A percentile compares a stretch with the other conserved stretches of the same genome.
phyloP scores from a whole-genome alignment of 129 eudicot genomes.

The Pseudognaphalium luteoalbum region DNA sequence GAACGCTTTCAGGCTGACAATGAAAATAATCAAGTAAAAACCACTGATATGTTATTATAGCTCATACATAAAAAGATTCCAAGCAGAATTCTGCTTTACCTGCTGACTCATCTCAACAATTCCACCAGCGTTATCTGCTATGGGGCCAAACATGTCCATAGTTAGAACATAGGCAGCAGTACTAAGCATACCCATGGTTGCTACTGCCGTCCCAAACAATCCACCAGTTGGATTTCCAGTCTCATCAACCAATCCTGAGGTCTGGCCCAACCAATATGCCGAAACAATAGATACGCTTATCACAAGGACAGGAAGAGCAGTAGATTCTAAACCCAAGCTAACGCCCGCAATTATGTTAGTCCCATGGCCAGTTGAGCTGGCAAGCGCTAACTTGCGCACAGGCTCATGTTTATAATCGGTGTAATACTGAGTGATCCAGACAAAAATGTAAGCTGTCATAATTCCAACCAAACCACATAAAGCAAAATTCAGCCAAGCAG shows the following conservation, averaged over 20 bases:
- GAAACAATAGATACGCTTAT: conserved; percentile 72
- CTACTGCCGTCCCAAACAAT: conserved; percentile 98
- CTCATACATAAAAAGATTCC: not conserved
- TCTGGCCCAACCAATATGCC: conserved; percentile 94
- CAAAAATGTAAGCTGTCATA: conserved; percentile 81
- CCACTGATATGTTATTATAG: not conserved
- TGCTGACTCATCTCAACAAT: conserved; percentile 99
- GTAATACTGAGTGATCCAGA: conserved; percentile 88
- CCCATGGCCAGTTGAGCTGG: conserved; percentile 97
- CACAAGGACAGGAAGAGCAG: conserved; percentile 95
- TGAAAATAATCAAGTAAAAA: conserved; percentile 13
- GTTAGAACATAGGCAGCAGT: conserved; percentile 97
- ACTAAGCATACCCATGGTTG: conserved; percentile 99
- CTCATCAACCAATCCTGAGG: conserved; percentile 91
- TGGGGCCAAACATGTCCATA: conserved; percentile 99
- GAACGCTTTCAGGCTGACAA: conserved; percentile 92
- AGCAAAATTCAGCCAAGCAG: conserved; percentile 92
- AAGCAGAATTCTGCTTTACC: conserved; percentile 38
- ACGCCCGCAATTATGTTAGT: conserved; percentile 95
- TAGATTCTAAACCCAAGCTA: conserved; percentile 92
- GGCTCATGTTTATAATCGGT: conserved; percentile 98
- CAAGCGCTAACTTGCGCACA: conserved; percentile 79
- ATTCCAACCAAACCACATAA: conserved; percentile 96
- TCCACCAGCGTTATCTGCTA: conserved; percentile 99
- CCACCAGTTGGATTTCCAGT: conserved; percentile 92